phyloP scores from a whole-genome alignment of 768 basidiomycete genomes.

The Saitozyma podzolica region DNA sequence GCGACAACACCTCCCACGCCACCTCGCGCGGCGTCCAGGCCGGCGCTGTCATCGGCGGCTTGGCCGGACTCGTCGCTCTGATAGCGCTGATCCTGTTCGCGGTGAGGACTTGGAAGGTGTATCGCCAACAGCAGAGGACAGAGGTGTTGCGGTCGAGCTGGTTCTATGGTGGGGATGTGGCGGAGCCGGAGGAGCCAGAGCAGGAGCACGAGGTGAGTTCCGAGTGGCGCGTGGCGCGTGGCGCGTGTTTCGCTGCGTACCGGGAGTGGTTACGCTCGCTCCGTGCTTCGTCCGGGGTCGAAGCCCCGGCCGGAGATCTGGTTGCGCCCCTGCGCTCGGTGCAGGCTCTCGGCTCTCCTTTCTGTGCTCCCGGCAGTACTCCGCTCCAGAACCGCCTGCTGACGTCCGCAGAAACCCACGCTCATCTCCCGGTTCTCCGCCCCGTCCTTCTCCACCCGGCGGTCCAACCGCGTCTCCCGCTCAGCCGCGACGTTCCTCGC shows the following conservation, averaged over 20 bases:
- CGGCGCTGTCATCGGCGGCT: slow-evolving; percentile 28
- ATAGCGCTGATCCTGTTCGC: slow-evolving; percentile 21
- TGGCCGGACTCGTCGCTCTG: slow-evolving; percentile 17
- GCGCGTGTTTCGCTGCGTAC: background rate
- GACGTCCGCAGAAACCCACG: too few relatives aligned
- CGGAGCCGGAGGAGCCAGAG: slow-evolving; percentile 3
- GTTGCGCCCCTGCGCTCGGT: too few relatives aligned
- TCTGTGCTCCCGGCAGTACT: too few relatives aligned
- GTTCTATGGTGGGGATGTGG: slow-evolving; percentile 30
- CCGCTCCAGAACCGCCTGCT: too few relatives aligned
- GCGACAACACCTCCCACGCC: slow-evolving; percentile 1
- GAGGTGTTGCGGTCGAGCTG: slow-evolving; percentile 27
- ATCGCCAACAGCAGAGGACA: slow-evolving; percentile 18
- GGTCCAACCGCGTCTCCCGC: background rate
- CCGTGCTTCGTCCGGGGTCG: too few relatives aligned
- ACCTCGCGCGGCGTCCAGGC: slow-evolving; percentile 3
- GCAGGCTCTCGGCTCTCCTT: too few relatives aligned
- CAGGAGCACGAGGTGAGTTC: background rate
- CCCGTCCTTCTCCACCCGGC: slow-evolving; percentile 1
- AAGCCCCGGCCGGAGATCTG: too few relatives aligned
- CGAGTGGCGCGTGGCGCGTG: background rate
- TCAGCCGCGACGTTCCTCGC: background rate
- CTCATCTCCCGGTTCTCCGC: slow-evolving; percentile 12
- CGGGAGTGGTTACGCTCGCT: too few relatives aligned
- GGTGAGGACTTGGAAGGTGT: slow-evolving; percentile 18